Percentiles rank a stretch among this genome's conserved stretches.
Evolutionary conservation across 2,329 filamentous ascomycete species (phyloP).

Genomic region (Penicillium sp.): DNA sequence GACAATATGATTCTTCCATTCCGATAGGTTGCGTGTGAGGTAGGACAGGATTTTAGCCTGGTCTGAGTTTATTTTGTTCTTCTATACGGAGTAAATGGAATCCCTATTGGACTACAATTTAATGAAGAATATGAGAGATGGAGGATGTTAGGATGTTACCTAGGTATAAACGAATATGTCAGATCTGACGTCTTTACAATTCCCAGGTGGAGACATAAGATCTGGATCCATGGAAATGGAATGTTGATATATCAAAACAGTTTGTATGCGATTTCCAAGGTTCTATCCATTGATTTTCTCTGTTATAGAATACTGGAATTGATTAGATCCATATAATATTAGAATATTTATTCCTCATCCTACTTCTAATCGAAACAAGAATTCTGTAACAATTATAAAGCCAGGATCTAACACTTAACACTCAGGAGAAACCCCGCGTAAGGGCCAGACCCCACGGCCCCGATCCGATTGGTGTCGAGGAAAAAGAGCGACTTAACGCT

Average conservation of each 20-base stretch:
- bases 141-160: not conserved
- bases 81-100: not conserved
- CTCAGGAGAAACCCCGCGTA: slow-evolving; percentile 1
- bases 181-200: not conserved
- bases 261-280: too few species aligned
- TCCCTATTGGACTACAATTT: not conserved
- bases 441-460: not conserved
- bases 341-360: not conserved
- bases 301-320: too few species aligned
- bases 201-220: not conserved
- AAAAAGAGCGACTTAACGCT: not conserved
- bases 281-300: too few species aligned
- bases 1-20: not conserved
- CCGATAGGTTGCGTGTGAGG: not conserved
- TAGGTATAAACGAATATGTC: not conserved
- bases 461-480: slow-evolving; percentile 1
- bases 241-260: not conserved
- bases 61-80: not conserved
- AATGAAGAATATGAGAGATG: not conserved
- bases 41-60: not conserved
- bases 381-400: not conserved
- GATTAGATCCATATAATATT: not conserved
- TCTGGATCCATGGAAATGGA: not conserved
- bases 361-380: too few species aligned
- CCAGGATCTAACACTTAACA: not conserved